Conservation (phyloP, 2,329 filamentous ascomycete species). For the Diaporthe citriasiana region DNA sequence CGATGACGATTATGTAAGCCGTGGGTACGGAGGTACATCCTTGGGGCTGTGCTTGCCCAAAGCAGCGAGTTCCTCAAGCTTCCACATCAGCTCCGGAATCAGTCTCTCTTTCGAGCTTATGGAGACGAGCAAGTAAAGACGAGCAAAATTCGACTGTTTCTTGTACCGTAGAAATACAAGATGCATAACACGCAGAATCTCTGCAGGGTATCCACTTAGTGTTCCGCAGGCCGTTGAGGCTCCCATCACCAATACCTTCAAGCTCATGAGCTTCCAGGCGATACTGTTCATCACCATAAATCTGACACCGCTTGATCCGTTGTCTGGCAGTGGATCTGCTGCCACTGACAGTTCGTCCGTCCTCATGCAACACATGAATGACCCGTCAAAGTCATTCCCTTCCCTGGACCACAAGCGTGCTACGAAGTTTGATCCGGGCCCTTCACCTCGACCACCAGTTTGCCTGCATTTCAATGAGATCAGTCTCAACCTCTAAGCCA, state of each 20-base stretch:
- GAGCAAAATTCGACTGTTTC: neutral
- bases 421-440: slow-evolving; percentile 37
- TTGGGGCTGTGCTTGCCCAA: neutral
- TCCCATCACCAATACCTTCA: neutral
- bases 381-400: neutral
- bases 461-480: slow-evolving; percentile 45
- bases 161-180: neutral
- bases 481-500: neutral
- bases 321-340: neutral
- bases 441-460: slow-evolving; percentile 71
- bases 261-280: neutral
- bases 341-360: neutral
- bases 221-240: neutral
- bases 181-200: neutral
- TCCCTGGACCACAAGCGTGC: neutral
- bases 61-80: no score
- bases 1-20: neutral
- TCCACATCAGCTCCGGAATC: no score
- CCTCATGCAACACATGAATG: neutral
- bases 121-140: no score
- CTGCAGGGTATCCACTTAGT: neutral
- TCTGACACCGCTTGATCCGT: neutral
- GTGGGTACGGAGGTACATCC: neutral
- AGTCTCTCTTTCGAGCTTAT: no score
- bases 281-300: no score